These are phyloP conservation scores for Serpula lacrymans DNA, from an alignment of 768 basidiomycete genomes.

Conservation along the genomic window DNA sequence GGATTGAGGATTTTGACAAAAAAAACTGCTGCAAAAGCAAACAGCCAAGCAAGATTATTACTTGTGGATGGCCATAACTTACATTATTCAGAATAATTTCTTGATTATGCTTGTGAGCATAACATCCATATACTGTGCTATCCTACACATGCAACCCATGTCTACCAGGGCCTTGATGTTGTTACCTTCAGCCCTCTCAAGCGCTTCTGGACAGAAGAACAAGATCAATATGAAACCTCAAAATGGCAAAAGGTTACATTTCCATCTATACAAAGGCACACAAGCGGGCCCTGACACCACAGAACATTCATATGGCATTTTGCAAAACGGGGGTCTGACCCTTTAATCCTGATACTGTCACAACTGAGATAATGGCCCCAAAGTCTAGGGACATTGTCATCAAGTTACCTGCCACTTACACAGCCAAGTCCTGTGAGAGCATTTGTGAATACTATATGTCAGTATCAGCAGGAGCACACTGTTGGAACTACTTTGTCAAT, in stretches of 20 bases:
- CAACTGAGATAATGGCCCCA: slow-evolving; percentile 18
- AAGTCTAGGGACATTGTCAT: slow-evolving; percentile 41
- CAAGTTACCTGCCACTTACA: slow-evolving; percentile 38
- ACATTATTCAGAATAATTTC: slow-evolving; percentile 36
- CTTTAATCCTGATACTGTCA: slow-evolving; percentile 18
- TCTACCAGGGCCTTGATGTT: slow-evolving; percentile 44
- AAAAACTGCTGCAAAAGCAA: slow-evolving; percentile 33
- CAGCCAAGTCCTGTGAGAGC: slow-evolving; percentile 34
- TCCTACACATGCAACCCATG: slow-evolving; percentile 42
- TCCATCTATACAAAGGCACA: slow-evolving; percentile 32
- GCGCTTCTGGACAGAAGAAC: slow-evolving; percentile 17
- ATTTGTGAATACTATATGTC: slow-evolving; percentile 40
- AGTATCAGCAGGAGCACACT: slow-evolving; percentile 40
- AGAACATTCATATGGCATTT: slow-evolving; percentile 34
- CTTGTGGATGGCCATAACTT: slow-evolving; percentile 46
- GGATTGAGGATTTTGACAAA: slow-evolving; percentile 38
- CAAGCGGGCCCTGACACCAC: slow-evolving; percentile 23
- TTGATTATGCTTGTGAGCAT: slow-evolving; percentile 33
- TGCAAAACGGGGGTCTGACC: slow-evolving; percentile 27
- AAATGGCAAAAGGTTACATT: slow-evolving; percentile 35
- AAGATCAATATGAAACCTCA: slow-evolving; percentile 19
- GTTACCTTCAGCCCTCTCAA: slow-evolving; percentile 34
- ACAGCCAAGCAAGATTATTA: slow-evolving; percentile 27
- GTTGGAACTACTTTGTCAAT: slow-evolving; percentile 37
- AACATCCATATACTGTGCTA: slow-evolving; percentile 42